Evolutionary conservation across 2,329 filamentous ascomycete species (phyloP), one percentile per base, ranked within the genome.

Genomic region (Ophiocordyceps australis): DNA sequence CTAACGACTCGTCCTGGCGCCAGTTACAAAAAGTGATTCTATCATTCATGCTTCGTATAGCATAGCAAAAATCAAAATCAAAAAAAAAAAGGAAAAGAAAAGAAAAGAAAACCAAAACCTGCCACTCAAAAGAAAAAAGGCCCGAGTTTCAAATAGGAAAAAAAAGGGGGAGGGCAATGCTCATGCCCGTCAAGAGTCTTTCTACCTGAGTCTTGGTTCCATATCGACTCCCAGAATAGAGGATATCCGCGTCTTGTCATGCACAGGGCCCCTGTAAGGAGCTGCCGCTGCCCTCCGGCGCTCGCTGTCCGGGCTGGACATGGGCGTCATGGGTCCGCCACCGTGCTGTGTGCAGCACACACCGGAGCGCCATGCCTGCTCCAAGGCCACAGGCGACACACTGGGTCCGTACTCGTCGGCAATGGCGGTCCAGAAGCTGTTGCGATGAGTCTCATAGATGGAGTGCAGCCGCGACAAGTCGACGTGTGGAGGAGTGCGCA

Each of bases 341-440:
- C 40, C 45, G 7, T 36, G 34, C 31, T 52, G 37, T 42, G 49
- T 44, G 50, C 52, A 50, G 38, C 54, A 50, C 16, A 46, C 40
- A 20, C 54, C 59, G 8, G 54, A 52, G 43, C 58, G 62, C 71
- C 75, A 82, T n/a, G 73, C 69, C 42, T 74, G 71, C 50, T 81
- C 76, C 13, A 82, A 57, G 18, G 69, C 57, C 10, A 61, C 57
- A 2, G 75, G 66, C 25, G 66, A 72, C 2, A 61, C 59, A 18
- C 69, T 65, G 10, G 55, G 47, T 27, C 76, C 76, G 40, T 85
- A 85, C 39, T 82, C 75, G 15, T 65, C 55, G 17, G 77, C 76
- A 19, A 86, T 64, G 24, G 65, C 60, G 18, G 65, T 58, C 78
- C 79, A 86, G 53, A 86, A 85, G 7, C 66, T 64, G 26, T 62